These are phyloP conservation scores for Gnomoniopsis sp. DNA, from an alignment of 2,329 filamentous ascomycete genomes.

Conservation along the genomic window DNA sequence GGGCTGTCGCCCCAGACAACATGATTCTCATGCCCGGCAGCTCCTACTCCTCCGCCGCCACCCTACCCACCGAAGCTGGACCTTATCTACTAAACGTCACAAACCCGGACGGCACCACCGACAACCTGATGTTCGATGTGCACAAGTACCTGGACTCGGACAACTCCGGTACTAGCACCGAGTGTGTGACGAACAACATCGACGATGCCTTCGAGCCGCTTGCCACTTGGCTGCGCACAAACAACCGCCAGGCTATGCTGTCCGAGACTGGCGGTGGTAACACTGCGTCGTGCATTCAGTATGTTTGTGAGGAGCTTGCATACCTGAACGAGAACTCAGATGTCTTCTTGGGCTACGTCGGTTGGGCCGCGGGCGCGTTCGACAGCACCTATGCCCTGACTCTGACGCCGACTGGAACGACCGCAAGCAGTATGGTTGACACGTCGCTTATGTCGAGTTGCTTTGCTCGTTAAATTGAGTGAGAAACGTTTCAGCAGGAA, in stretches of 20 bases:
- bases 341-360: slow-evolving; percentile 27
- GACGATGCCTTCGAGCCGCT: slow-evolving; percentile 29
- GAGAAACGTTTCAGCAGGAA: neutral
- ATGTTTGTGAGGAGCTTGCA: slow-evolving; percentile 29
- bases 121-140: slow-evolving; percentile 54
- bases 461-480: slow-evolving; percentile 8
- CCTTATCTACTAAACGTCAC: slow-evolving; percentile 49
- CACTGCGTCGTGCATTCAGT: slow-evolving; percentile 29
- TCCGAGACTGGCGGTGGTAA: slow-evolving; percentile 36
- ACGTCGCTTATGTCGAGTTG: slow-evolving; percentile 41
- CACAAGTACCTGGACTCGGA: slow-evolving; percentile 59
- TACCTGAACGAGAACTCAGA: slow-evolving; percentile 30
- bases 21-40: slow-evolving; percentile 62
- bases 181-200: slow-evolving; percentile 49
- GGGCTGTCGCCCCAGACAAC: slow-evolving; percentile 57
- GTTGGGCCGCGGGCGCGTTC: slow-evolving; percentile 28
- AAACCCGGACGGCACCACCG: slow-evolving; percentile 55
- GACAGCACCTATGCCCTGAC: slow-evolving; percentile 25
- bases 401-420: slow-evolving; percentile 27
- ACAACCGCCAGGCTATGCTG: slow-evolving; percentile 30
- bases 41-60: slow-evolving; percentile 51
- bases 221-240: slow-evolving; percentile 31
- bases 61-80: slow-evolving; percentile 47
- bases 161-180: slow-evolving; percentile 48
- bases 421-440: slow-evolving; percentile 30